Evolutionary conservation across 2,329 filamentous ascomycete genomes (phyloP).

Genomic region (Daldinia eschscholtzii): DNA sequence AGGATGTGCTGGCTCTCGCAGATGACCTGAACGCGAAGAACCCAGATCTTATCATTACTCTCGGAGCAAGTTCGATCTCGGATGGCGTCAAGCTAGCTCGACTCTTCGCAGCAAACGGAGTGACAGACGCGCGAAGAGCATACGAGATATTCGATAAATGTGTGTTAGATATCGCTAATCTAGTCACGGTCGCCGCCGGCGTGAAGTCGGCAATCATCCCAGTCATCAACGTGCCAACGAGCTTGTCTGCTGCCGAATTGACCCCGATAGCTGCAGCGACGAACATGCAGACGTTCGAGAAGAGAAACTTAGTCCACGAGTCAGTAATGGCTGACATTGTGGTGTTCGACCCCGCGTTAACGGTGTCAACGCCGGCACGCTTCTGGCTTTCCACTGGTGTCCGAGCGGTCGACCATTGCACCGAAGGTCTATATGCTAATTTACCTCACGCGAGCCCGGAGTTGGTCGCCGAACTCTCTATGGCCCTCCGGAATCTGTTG

Average conservation of each 20-base stretch:
- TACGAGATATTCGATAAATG: slow-evolving; percentile 35
- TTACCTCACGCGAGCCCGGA: slow-evolving; percentile 21
- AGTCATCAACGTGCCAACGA: slow-evolving; percentile 57
- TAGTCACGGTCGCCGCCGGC: neutral
- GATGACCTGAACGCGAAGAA: slow-evolving; percentile 44
- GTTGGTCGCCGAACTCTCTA: slow-evolving; percentile 7
- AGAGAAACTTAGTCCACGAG: slow-evolving; percentile 39
- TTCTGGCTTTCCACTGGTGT: slow-evolving; percentile 45
- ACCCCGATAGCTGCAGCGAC: slow-evolving; percentile 57
- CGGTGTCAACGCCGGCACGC: slow-evolving; percentile 41
- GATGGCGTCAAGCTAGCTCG: slow-evolving; percentile 52
- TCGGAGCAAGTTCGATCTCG: slow-evolving; percentile 52
- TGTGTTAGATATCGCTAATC: slow-evolving; percentile 21
- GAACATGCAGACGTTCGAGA: slow-evolving; percentile 44
- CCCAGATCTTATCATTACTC: slow-evolving; percentile 51
- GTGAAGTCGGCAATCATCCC: slow-evolving; percentile 49
- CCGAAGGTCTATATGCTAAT: slow-evolving; percentile 36
- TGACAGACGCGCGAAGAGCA: slow-evolving; percentile 27
- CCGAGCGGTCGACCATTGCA: slow-evolving; percentile 44
- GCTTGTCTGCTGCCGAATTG: slow-evolving; percentile 58
- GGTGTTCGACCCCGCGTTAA: slow-evolving; percentile 41
- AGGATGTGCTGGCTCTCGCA: slow-evolving; percentile 50
- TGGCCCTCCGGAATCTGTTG: slow-evolving; percentile 30
- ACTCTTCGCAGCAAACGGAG: slow-evolving; percentile 40
- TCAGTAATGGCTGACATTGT: slow-evolving; percentile 40